Conservation (phyloP, 805 yeast species). For the Candida vartiovaarae region DNA sequence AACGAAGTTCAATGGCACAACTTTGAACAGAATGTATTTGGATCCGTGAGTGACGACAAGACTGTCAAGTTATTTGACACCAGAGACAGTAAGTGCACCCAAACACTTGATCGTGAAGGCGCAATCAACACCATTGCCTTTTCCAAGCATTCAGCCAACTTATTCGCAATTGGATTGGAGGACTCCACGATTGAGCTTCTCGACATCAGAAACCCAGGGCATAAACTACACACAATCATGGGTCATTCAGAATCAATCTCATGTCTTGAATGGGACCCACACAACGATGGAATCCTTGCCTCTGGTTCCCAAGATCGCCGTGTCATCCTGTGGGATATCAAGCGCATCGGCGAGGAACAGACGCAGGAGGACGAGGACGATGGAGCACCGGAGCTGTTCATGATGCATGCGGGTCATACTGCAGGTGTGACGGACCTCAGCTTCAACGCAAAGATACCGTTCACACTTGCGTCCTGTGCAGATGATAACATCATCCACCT, state of each 20-base stretch:
- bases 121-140: constrained; percentile 60
- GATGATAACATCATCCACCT: constrained; percentile 39
- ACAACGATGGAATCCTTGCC: constrained; percentile 68
- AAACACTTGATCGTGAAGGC: constrained; percentile 24
- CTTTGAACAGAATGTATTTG: constrained; percentile 41
- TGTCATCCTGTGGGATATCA: constrained; percentile 74
- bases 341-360: constrained; percentile 78
- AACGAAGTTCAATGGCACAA: constrained; percentile 75
- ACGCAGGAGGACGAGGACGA: constrained; percentile 84
- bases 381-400: constrained; percentile 79
- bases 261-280: constrained; percentile 70
- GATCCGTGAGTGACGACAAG: constrained; percentile 70
- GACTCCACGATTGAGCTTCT: constrained; percentile 61
- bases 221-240: constrained; percentile 61
- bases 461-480: constrained; percentile 59
- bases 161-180: constrained; percentile 64
- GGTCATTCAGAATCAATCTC: constrained; percentile 76
- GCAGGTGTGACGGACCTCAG: constrained; percentile 67
- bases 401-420: constrained; percentile 93
- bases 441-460: constrained; percentile 62
- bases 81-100: constrained; percentile 23
- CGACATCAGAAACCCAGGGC: constrained; percentile 46
- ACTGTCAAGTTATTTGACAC: constrained; percentile 48
- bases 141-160: constrained; percentile 50
- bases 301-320: constrained; percentile 75